Conservation (phyloP, 75 land plant species). For the Cupressus sempervirens region DNA sequence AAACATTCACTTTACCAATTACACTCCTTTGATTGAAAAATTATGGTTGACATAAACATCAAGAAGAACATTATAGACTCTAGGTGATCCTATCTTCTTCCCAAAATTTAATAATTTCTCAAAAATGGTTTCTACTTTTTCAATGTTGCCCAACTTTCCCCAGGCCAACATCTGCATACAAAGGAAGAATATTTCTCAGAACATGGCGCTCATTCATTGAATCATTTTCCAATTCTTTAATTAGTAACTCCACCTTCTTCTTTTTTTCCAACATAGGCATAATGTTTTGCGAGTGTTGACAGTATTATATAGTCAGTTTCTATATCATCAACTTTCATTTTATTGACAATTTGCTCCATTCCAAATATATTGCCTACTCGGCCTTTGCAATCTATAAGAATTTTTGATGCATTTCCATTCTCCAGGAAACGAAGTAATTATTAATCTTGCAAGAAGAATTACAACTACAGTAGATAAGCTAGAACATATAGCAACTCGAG, state of each 20-base stretch:
- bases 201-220: slow-evolving; percentile 29
- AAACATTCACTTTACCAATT: slow-evolving; percentile 36
- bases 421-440: slow-evolving; percentile 27
- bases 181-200: slow-evolving; percentile 37
- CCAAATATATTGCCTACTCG: slow-evolving; percentile 42
- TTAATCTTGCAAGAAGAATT: background rate
- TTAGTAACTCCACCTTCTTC: slow-evolving; percentile 46
- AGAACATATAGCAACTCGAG: background rate
- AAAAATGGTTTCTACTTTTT: slow-evolving; percentile 52
- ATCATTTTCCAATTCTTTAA: slow-evolving; percentile 64
- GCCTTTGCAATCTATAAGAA: slow-evolving; percentile 61
- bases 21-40: slow-evolving; percentile 39
- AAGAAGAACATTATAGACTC: slow-evolving; percentile 25
- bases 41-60: slow-evolving; percentile 40
- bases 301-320: slow-evolving; percentile 30
- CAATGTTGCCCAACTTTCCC: slow-evolving; percentile 59
- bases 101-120: slow-evolving; percentile 24
- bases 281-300: slow-evolving; percentile 49
- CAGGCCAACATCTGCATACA: slow-evolving; percentile 62
- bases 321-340: slow-evolving; percentile 58
- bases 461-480: background rate
- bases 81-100: slow-evolving; percentile 23
- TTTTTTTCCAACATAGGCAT: slow-evolving; percentile 28
- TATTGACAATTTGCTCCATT: slow-evolving; percentile 62
- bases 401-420: slow-evolving; percentile 49